Evolutionary conservation across 176 grass and related monocot species (phyloP).

Genomic region (Pharus latifolius): DNA sequence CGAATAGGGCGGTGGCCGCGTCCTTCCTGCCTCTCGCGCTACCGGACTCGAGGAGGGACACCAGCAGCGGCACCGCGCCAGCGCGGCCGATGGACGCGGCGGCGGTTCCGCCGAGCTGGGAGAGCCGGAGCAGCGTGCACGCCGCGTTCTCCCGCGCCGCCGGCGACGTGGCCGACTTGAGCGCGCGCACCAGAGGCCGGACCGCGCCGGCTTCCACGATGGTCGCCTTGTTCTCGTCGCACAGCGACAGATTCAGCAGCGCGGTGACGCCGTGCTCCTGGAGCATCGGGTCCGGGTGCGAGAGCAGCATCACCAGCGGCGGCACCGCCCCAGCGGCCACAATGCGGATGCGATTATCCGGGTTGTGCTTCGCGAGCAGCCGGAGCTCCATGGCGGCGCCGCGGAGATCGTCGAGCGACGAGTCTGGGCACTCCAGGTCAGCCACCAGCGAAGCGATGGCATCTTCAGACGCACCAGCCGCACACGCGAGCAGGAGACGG

Average conservation of each 20-base stretch:
- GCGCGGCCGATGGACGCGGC: slow-evolving; percentile 48
- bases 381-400: slow-evolving; percentile 25
- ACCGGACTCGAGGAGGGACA: slow-evolving; percentile 69
- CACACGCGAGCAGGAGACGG: neutral
- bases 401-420: slow-evolving; percentile 21
- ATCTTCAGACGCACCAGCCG: neutral
- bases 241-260: slow-evolving; percentile 32
- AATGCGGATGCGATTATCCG: slow-evolving; percentile 42
- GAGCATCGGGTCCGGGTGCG: slow-evolving; percentile 15
- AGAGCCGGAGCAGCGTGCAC: slow-evolving; percentile 30
- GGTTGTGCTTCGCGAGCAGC: slow-evolving; percentile 35
- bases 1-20: slow-evolving; percentile 71
- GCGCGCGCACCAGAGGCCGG: slow-evolving; percentile 18
- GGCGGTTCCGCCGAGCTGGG: slow-evolving; percentile 51
- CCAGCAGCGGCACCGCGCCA: slow-evolving; percentile 64
- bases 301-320: slow-evolving; percentile 20
- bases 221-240: slow-evolving; percentile 27
- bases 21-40: slow-evolving; percentile 78
- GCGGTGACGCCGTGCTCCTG: slow-evolving; percentile 37
- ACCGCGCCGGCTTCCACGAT: slow-evolving; percentile 35
- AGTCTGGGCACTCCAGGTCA: neutral
- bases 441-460: neutral
- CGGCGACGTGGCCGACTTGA: slow-evolving; percentile 23
- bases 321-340: slow-evolving; percentile 19
- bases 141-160: slow-evolving; percentile 40